These are phyloP conservation scores for Yamadazyma blattariae DNA, from an alignment of 1,139 yeast species.

Conservation along the genomic window DNA sequence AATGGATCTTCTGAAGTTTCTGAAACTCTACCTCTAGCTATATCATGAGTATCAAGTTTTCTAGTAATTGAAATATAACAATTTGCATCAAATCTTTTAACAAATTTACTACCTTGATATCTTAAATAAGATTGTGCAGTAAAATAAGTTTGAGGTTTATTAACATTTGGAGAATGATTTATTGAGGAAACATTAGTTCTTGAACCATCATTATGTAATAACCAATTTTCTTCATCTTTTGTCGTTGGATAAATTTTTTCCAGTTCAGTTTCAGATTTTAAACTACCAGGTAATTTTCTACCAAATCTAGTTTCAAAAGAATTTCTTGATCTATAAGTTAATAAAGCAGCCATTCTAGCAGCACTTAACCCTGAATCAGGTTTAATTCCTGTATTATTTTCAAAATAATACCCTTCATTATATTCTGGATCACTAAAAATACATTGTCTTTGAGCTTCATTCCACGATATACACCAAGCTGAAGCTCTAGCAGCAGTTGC, in stretches of 20 bases:
- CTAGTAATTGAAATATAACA: slow-evolving; percentile 93
- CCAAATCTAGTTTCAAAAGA: slow-evolving; percentile 91
- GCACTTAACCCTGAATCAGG: slow-evolving; percentile 90
- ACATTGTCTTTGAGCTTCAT: slow-evolving; percentile 95
- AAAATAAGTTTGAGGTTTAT: slow-evolving; percentile 78
- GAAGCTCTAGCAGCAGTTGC: slow-evolving; percentile 95
- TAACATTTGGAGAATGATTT: slow-evolving; percentile 4
- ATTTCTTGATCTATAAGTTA: slow-evolving; percentile 89
- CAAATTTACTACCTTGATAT: slow-evolving; percentile 90
- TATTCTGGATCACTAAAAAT: slow-evolving; percentile 94
- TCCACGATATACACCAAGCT: slow-evolving; percentile 99
- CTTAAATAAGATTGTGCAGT: slow-evolving; percentile 94
- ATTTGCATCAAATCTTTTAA: slow-evolving; percentile 89
- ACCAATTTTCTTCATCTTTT: slow-evolving; percentile 48
- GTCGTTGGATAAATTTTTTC: slow-evolving; percentile 29
- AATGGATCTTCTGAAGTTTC: slow-evolving; percentile 32
- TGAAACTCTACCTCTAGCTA: slow-evolving; percentile 69
- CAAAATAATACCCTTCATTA: slow-evolving; percentile 79
- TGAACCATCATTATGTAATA: slow-evolving; percentile 43
- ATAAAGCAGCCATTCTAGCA: slow-evolving; percentile 93
- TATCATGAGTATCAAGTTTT: slow-evolving; percentile 91
- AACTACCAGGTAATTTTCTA: slow-evolving; percentile 55
- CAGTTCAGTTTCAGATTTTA: slow-evolving; percentile 20
- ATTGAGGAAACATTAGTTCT: slow-evolving; percentile 9
- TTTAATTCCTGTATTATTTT: slow-evolving; percentile 55